Base-by-base conservation (phyloP, 805 yeast genomes). In the Millerozyma miso region DNA sequence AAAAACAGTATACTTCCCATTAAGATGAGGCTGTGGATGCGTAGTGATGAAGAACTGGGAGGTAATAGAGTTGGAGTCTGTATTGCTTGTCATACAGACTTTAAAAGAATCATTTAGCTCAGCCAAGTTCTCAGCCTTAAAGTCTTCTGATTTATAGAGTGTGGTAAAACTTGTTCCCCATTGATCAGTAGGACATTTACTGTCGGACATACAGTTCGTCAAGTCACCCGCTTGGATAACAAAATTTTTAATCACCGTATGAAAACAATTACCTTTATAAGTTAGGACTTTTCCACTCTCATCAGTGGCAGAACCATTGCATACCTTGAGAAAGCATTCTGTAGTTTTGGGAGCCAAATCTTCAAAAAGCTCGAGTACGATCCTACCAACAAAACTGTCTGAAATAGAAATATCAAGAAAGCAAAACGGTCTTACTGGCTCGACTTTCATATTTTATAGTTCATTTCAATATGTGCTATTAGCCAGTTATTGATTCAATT, bases 1-100 rank as follows among this genome's bases (percentile, higher is more conserved):
- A 62, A 89, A 84, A 2, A 87, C 80, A 0, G 90, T 71, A 55
- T 87, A 90, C 51, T 83, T 84, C 0, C 88, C 87, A 35, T 75
- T 78, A 44, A 89, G 64, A 61, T 88, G 96, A 1, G 88, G 83
- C 6, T 82, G 76, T 1, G 88, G 77, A 41, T 71, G 76, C 0
- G 89, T 81, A 8, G 82, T 77, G 35, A 86, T 81, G 55, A 85
- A 85, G 55, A 85, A 85, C 55, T 83, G 90, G 0, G 87, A 77
- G 16, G 76, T 71, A 49, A 83, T 83, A 10, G 81, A 59, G 43
- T 74, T 53, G 3, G 56, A 50, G 14, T 54, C 51, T 3, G 81
- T 84, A 15, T 68, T 60, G 51, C 81, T 82, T 2, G 88, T 86
- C 85, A 83, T 77, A 29, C 86, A 84, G 7, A 81, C 58, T 46